Evolutionary conservation across 768 basidiomycete genomes (phyloP), one percentile per base, ranked within the genome.

Genomic region (Porphyrellus cyaneotinctus): DNA sequence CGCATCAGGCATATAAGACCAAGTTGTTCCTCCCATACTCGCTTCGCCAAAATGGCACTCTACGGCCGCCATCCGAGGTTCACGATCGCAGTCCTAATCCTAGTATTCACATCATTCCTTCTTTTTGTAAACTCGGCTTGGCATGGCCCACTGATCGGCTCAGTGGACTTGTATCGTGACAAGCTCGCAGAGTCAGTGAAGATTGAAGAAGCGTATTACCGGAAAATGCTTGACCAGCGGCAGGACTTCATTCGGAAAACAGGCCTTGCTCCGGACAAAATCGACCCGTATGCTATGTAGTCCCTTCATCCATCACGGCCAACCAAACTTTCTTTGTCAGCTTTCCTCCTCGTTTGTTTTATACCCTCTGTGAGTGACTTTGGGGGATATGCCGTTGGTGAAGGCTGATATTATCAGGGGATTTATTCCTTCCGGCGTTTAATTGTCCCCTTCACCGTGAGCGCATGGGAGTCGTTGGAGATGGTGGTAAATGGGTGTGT

Each of bases 401-500:
- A 28, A 14, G 23, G 22, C 59, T 65, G 4, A 70, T 36, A 18
- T 18, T 12, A 12, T 17, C 58, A 84, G 83, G 79, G 80, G 80
- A 81, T 57, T 81, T 82, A 60, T 82, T 79, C 64, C 72, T 74
- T 8, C 74, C 80, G 5, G 69, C 74, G 0, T 82, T 72, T 56
- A 73, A 65, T 32, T 80, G 80, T 45, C 79, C 80, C 4, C 78
- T 79, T 68, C 72, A 74, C 20, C 60, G 75, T 0, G 71, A 78
- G 42, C 71, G 79, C 42, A 45, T 81, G 14, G 80, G 80, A 3
- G 65, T 70, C 9, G 66, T 80, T 56, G 79, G 78, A 3, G 79
- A 81, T 51, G 79, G 80, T 7, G 80, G 80, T 6, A 81, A 81
- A 60, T 80, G 49, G 49, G 57, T 76, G 4, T 81, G 80, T 48